phyloP scores from a whole-genome alignment of 179 eudicot genomes.

The Spinacia oleracea region DNA sequence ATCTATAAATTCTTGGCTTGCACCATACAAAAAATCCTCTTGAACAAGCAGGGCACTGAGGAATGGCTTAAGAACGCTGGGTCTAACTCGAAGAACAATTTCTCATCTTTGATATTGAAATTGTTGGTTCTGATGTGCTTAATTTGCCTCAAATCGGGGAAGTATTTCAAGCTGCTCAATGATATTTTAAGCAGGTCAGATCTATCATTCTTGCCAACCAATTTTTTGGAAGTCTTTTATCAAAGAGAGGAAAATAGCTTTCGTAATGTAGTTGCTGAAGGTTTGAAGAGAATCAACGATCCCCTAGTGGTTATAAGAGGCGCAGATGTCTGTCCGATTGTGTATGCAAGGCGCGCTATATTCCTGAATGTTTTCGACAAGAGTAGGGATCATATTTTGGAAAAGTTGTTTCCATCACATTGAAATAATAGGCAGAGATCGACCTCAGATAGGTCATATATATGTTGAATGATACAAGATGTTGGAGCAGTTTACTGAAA shows the following conservation, averaged over 20 bases:
- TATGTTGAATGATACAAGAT: background rate
- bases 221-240: slow-evolving; percentile 30
- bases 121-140: slow-evolving; percentile 40
- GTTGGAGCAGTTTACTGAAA: background rate
- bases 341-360: slow-evolving; percentile 29
- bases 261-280: slow-evolving; percentile 40
- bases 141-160: slow-evolving; percentile 32
- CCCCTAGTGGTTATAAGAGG: slow-evolving; percentile 44
- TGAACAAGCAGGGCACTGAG: slow-evolving; percentile 8
- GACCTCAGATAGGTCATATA: background rate
- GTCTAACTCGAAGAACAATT: slow-evolving; percentile 17
- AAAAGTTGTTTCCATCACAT: background rate
- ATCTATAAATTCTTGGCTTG: slow-evolving; percentile 20
- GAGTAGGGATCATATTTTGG: background rate
- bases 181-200: slow-evolving; percentile 24
- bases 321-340: slow-evolving; percentile 7
- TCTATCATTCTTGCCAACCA: slow-evolving; percentile 27
- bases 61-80: slow-evolving; percentile 31
- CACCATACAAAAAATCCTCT: slow-evolving; percentile 22
- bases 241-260: slow-evolving; percentile 17
- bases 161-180: slow-evolving; percentile 24
- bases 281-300: slow-evolving; percentile 41
- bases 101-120: slow-evolving; percentile 35
- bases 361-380: slow-evolving; percentile 34
- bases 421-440: background rate